Conservation (phyloP, 495 filamentous ascomycete species). For the Pseudomonodictys pantanalensis region DNA sequence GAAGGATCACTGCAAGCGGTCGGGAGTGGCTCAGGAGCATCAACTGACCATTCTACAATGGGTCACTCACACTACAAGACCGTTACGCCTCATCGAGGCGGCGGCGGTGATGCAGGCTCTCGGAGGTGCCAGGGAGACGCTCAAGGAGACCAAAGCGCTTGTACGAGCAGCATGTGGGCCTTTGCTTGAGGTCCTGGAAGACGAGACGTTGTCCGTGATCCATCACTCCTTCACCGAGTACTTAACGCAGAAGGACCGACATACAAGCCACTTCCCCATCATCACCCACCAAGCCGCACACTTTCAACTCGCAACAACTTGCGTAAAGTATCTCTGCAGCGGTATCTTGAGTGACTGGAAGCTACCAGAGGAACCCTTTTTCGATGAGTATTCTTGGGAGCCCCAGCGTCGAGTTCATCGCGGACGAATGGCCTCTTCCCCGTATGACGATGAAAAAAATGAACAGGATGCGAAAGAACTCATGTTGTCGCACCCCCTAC, state of each 20-base stretch:
- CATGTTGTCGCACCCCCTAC: slow-evolving; percentile 31
- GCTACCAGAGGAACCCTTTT: too few relatives aligned
- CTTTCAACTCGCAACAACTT: slow-evolving; percentile 27
- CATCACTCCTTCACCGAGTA: slow-evolving; percentile 59
- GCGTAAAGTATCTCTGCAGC: slow-evolving; percentile 13
- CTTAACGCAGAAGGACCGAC: slow-evolving; percentile 34
- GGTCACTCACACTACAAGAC: slow-evolving; percentile 51
- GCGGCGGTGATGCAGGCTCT: slow-evolving; percentile 39
- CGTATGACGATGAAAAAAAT: neutral
- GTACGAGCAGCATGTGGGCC: slow-evolving; percentile 47
- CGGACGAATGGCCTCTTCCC: too few relatives aligned
- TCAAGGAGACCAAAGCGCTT: slow-evolving; percentile 37
- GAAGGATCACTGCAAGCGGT: slow-evolving; percentile 41
- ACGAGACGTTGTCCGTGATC: slow-evolving; percentile 51
- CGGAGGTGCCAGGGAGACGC: slow-evolving; percentile 4
- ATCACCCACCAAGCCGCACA: slow-evolving; percentile 38
- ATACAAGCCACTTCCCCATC: slow-evolving; percentile 32
- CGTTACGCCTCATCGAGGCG: slow-evolving; percentile 52
- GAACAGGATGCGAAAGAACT: neutral
- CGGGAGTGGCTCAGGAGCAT: slow-evolving; percentile 40
- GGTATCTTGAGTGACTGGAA: neutral
- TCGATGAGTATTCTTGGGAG: too few relatives aligned
- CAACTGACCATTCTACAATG: slow-evolving; percentile 49
- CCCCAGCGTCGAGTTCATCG: too few relatives aligned
- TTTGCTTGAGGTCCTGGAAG: slow-evolving; percentile 49